A percentile compares a stretch with the other conserved stretches of the same genome.
Evolutionary conservation across 305 asterid genomes (phyloP).

Genomic region (Rubia tinctorum): DNA sequence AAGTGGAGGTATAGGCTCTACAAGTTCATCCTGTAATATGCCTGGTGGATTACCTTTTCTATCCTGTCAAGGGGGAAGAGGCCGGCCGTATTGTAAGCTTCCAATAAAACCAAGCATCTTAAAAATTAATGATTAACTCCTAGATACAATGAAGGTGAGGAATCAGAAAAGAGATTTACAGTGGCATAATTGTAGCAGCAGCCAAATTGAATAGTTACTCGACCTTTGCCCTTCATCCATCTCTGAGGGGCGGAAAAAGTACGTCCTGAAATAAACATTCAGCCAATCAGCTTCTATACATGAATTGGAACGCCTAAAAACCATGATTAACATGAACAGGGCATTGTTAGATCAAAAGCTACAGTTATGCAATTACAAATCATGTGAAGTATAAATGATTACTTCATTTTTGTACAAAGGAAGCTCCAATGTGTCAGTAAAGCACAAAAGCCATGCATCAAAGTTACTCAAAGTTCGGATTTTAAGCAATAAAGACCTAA

Average conservation of each 20-base stretch:
- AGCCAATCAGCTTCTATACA: conserved; percentile 15
- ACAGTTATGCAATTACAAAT: neutral
- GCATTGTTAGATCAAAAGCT: neutral
- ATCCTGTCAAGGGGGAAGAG: conserved; percentile 54
- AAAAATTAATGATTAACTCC: neutral
- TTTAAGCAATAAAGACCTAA: neutral
- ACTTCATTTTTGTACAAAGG: neutral
- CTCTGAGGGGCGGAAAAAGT: conserved; percentile 77
- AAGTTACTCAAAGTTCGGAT: neutral
- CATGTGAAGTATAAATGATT: neutral
- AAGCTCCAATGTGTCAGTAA: neutral
- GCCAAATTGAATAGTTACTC: conserved; percentile 90
- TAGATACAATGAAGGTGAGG: neutral
- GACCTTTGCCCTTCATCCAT: conserved; percentile 99
- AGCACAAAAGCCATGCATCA: neutral
- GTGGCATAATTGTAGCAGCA: conserved; percentile 85
- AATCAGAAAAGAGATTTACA: conserved; percentile 31
- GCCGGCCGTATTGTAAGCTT: conserved; percentile 11
- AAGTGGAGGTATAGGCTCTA: conserved; percentile 84
- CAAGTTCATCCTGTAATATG: conserved; percentile 55
- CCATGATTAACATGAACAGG: neutral
- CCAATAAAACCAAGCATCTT: neutral
- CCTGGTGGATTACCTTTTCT: conserved; percentile 87
- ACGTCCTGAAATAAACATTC: conserved; percentile 45
- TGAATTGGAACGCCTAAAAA: conserved; percentile 5